phyloP scores from a whole-genome alignment of 1,284 basidiomycete species.

The Ceratobasidium sp. region DNA sequence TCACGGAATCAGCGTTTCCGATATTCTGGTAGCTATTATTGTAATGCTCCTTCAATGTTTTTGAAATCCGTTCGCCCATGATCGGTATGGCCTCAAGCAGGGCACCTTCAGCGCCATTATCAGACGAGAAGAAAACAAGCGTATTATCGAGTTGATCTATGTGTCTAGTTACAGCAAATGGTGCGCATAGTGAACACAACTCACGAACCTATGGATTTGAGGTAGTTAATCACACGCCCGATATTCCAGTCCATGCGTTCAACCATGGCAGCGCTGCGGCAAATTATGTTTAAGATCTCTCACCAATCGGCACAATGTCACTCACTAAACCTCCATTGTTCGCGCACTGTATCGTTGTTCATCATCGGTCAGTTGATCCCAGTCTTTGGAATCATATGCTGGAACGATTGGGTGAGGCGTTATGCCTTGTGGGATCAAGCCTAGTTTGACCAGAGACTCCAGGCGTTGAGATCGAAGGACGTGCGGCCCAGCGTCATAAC shows the following conservation, averaged over 20 bases:
- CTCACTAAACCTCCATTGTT: conserved; percentile 19
- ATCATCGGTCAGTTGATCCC: conserved; percentile 5
- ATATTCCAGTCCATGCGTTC: conserved; percentile 31
- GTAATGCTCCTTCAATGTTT: conserved; percentile 17
- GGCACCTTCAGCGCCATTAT: conserved; percentile 25
- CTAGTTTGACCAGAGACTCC: background rate
- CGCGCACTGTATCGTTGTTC: conserved; percentile 19
- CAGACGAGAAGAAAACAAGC: conserved; percentile 16
- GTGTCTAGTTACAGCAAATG: background rate
- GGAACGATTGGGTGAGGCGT: conserved; percentile 7
- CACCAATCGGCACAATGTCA: background rate
- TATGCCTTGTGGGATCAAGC: background rate
- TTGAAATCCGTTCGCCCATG: conserved; percentile 22
- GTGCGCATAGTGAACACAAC: background rate
- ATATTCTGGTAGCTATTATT: conserved; percentile 14
- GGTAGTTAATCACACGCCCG: conserved; percentile 10
- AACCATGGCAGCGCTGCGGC: conserved; percentile 11
- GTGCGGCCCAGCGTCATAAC: conserved; percentile 14
- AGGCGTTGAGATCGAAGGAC: background rate
- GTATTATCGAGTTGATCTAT: conserved; percentile 16
- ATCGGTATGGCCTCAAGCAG: conserved; percentile 17
- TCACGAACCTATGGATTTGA: background rate
- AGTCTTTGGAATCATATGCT: conserved; percentile 19
- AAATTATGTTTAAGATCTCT: background rate
- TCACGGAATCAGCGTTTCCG: conserved; percentile 18